A percentile compares a stretch with the other conserved stretches of the same genome.
These are phyloP conservation scores for Guyanaporus albipodus DNA, from an alignment of 768 basidiomycete genomes.

Conservation along the genomic window DNA sequence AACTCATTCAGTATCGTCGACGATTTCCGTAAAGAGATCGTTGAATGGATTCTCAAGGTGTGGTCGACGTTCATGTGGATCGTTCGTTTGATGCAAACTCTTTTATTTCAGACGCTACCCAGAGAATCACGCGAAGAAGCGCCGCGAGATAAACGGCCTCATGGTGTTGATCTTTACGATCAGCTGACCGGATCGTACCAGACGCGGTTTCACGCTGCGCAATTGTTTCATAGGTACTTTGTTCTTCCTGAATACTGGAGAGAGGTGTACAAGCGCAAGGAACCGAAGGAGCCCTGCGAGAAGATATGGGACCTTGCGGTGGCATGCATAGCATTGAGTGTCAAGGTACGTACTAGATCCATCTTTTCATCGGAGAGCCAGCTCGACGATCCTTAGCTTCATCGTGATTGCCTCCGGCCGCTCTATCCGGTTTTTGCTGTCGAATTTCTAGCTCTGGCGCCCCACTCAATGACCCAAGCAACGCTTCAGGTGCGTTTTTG, in stretches of 20 bases:
- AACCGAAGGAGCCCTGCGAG: no score
- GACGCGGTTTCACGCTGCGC: slow-evolving; percentile 63
- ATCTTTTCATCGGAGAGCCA: neutral
- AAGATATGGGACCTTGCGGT: slow-evolving; percentile 55
- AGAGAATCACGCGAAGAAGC: slow-evolving; percentile 10
- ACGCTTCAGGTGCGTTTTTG: slow-evolving; percentile 50
- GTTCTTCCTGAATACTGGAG: slow-evolving; percentile 31
- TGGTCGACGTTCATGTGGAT: neutral
- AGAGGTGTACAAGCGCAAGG: neutral
- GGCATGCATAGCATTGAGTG: slow-evolving; percentile 54
- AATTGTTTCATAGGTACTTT: slow-evolving; percentile 58
- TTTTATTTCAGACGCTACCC: neutral
- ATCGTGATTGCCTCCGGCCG: slow-evolving; percentile 60
- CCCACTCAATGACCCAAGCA: slow-evolving; percentile 40
- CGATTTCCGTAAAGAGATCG: slow-evolving; percentile 32
- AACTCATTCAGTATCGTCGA: slow-evolving; percentile 31
- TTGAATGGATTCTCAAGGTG: slow-evolving; percentile 48
- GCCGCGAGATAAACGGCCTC: neutral
- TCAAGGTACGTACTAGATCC: slow-evolving; percentile 44
- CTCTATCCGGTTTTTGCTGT: slow-evolving; percentile 47
- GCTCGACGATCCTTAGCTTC: slow-evolving; percentile 39
- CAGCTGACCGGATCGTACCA: slow-evolving; percentile 52
- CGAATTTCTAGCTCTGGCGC: slow-evolving; percentile 51
- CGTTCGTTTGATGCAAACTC: neutral
- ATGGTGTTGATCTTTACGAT: slow-evolving; percentile 37